phyloP scores from a whole-genome alignment of 2,329 filamentous ascomycete genomes.

The Fusarium lateritium region DNA sequence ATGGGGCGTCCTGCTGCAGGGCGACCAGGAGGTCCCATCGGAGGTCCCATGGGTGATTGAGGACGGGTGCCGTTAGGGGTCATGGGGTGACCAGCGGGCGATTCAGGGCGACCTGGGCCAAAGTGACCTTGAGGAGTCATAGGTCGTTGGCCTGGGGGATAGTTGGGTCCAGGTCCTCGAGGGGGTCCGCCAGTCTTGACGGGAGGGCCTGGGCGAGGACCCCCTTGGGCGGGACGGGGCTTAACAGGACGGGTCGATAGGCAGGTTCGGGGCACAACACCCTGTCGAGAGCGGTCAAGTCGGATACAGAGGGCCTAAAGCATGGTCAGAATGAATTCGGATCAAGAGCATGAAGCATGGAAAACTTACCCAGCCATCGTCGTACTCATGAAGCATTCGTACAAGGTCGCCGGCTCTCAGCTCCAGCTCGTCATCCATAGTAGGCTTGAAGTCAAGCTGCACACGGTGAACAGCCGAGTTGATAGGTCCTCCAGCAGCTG shows the following conservation, averaged over 20 bases:
- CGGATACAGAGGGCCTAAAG: slow-evolving; percentile 87
- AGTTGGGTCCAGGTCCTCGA: slow-evolving; percentile 39
- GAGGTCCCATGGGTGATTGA: slow-evolving; percentile 54
- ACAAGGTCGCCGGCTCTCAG: slow-evolving; percentile 87
- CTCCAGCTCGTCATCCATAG: slow-evolving; percentile 91
- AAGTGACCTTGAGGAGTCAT: slow-evolving; percentile 55
- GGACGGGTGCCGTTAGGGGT: slow-evolving; percentile 52
- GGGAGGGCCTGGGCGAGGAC: slow-evolving; percentile 66
- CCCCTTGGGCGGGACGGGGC: slow-evolving; percentile 74
- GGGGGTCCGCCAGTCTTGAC: slow-evolving; percentile 58
- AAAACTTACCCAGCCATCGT: slow-evolving; percentile 92
- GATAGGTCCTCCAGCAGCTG: slow-evolving; percentile 72
- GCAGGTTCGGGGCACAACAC: slow-evolving; percentile 94
- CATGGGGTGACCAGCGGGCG: slow-evolving; percentile 52
- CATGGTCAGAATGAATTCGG: slow-evolving; percentile 51
- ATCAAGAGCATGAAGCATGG: background rate
- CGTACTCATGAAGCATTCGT: slow-evolving; percentile 92
- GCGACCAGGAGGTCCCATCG: slow-evolving; percentile 54
- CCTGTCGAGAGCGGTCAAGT: slow-evolving; percentile 91
- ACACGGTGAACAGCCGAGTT: slow-evolving; percentile 86
- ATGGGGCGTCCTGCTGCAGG: slow-evolving; percentile 55
- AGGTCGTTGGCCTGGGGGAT: slow-evolving; percentile 39
- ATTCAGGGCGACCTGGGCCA: slow-evolving; percentile 55
- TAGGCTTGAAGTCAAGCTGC: slow-evolving; percentile 93
- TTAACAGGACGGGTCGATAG: slow-evolving; percentile 93